Evolutionary conservation across 2,329 filamentous ascomycete species (phyloP).

Genomic region (Microcera coccophila): DNA sequence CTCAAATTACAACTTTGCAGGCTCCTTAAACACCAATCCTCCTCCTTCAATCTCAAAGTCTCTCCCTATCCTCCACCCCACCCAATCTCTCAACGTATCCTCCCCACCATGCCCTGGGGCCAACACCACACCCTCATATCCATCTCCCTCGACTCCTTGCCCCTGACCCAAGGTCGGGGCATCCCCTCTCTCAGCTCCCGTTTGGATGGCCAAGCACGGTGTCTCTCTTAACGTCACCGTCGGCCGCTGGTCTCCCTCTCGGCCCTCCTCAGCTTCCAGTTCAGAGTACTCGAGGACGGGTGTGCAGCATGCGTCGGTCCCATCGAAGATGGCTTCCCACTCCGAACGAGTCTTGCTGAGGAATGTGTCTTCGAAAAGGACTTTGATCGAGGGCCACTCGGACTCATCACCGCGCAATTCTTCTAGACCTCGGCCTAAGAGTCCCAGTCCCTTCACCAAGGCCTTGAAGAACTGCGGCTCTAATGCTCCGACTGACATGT

Average conservation of each 20-base stretch:
- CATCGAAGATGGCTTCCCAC: slow-evolving; percentile 85
- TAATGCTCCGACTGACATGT: slow-evolving; percentile 84
- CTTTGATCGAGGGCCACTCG: slow-evolving; percentile 65
- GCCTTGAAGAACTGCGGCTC: slow-evolving; percentile 79
- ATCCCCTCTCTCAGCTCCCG: slow-evolving; percentile 33
- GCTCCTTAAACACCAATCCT: slow-evolving; percentile 49
- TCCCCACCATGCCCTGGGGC: slow-evolving; percentile 69
- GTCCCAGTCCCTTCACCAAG: slow-evolving; percentile 63
- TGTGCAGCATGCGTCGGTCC: slow-evolving; percentile 88
- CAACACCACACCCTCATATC: slow-evolving; percentile 61
- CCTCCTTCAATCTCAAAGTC: slow-evolving; percentile 67
- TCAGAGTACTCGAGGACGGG: slow-evolving; percentile 76
- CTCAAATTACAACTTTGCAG: slow-evolving; percentile 31
- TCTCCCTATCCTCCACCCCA: slow-evolving; percentile 68
- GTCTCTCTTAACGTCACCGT: slow-evolving; percentile 65
- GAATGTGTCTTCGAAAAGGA: slow-evolving; percentile 61
- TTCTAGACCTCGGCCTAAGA: slow-evolving; percentile 51
- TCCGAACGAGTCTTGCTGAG: slow-evolving; percentile 65
- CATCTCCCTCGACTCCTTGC: slow-evolving; percentile 58
- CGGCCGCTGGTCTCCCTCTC: slow-evolving; percentile 67
- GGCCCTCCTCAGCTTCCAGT: slow-evolving; percentile 50
- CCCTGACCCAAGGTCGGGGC: slow-evolving; percentile 57
- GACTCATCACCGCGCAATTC: slow-evolving; percentile 54
- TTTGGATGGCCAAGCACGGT: slow-evolving; percentile 61
- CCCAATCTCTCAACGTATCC: slow-evolving; percentile 64